A percentile compares a stretch with the other conserved stretches of the same genome.
Conservation (phyloP, 768 basidiomycete genomes). For the Lepiota brunneoincarnata region DNA sequence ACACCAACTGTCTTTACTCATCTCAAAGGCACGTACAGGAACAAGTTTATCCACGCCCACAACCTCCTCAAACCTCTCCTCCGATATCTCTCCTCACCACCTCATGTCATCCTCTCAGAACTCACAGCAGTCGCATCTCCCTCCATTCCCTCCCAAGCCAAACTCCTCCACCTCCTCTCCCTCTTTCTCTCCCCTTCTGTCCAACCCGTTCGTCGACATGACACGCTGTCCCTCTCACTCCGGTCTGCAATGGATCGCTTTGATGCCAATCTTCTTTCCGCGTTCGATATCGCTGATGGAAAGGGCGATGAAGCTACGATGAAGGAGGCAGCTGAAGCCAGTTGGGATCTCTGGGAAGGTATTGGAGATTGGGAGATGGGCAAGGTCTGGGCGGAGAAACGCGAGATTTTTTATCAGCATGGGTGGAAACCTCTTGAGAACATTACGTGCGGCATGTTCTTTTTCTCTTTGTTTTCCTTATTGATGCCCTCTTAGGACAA, state of each 20-base stretch:
- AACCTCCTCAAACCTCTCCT: conserved; percentile 59
- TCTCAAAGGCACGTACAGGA: conserved; percentile 41
- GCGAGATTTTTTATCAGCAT: conserved; percentile 89
- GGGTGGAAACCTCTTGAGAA: conserved; percentile 83
- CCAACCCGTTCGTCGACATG: conserved; percentile 71
- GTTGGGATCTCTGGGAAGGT: conserved; percentile 79
- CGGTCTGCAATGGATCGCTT: conserved; percentile 84
- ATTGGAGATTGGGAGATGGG: conserved; percentile 85
- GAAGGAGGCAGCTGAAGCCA: conserved; percentile 77
- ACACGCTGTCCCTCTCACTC: conserved; percentile 58
- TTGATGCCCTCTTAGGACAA: conserved; percentile 30
- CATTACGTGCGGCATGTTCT: conserved; percentile 62
- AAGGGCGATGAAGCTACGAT: conserved; percentile 71
- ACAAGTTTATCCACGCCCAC: conserved; percentile 67
- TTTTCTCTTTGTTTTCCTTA: not conserved
- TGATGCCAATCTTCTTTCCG: conserved; percentile 80
- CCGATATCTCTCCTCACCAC: conserved; percentile 53
- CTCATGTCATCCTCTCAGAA: conserved; percentile 65
- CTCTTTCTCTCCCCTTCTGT: conserved; percentile 69
- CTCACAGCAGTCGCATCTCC: conserved; percentile 43
- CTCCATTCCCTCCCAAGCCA: conserved; percentile 56
- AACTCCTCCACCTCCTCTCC: conserved; percentile 67
- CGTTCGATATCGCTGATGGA: conserved; percentile 86
- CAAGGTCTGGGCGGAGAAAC: conserved; percentile 93
- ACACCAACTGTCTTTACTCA: conserved; percentile 17